Conservation (phyloP, 2,329 filamentous ascomycete species). For the Pseudogymnoascus sp. region DNA sequence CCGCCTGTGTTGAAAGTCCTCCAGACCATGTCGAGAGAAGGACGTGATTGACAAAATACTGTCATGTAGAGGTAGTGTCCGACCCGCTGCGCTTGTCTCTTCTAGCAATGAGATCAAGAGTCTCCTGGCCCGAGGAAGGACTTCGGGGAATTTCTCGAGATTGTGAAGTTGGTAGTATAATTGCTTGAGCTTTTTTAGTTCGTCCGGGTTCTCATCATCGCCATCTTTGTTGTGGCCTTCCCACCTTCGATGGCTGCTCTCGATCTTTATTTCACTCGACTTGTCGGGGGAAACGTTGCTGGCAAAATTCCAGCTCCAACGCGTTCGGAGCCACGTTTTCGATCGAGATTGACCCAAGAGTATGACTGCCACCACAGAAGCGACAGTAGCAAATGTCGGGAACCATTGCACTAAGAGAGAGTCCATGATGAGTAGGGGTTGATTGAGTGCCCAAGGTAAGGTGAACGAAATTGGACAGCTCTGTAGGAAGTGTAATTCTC, state of each 20-base stretch:
- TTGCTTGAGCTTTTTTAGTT: constrained; percentile 26
- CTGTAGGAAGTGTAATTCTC: neutral
- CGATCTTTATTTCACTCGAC: neutral
- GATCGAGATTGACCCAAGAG: constrained; percentile 11
- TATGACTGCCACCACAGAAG: neutral
- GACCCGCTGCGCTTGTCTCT: constrained; percentile 25
- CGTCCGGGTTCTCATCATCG: constrained; percentile 11
- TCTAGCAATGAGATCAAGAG: constrained; percentile 31
- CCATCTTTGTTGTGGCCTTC: constrained; percentile 8
- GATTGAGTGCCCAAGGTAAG: neutral
- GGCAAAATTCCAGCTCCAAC: neutral
- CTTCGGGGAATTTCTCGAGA: constrained; percentile 31
- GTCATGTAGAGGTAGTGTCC: constrained; percentile 16
- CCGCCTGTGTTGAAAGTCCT: constrained; percentile 28
- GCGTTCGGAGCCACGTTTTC: constrained; percentile 9
- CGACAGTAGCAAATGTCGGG: constrained; percentile 10
- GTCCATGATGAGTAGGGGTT: constrained; percentile 11
- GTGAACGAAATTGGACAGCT: neutral
- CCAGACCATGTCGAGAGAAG: constrained; percentile 27
- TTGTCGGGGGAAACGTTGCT: neutral
- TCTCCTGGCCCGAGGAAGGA: constrained; percentile 29
- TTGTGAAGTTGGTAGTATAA: constrained; percentile 37
- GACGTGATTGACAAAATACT: constrained; percentile 28
- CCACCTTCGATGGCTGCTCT: constrained; percentile 11
- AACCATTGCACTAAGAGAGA: constrained; percentile 14